A percentile compares a stretch with the other conserved stretches of the same genome.
Conservation (phyloP, 139 green algal genomes). For the Zygnema cylindricum region DNA sequence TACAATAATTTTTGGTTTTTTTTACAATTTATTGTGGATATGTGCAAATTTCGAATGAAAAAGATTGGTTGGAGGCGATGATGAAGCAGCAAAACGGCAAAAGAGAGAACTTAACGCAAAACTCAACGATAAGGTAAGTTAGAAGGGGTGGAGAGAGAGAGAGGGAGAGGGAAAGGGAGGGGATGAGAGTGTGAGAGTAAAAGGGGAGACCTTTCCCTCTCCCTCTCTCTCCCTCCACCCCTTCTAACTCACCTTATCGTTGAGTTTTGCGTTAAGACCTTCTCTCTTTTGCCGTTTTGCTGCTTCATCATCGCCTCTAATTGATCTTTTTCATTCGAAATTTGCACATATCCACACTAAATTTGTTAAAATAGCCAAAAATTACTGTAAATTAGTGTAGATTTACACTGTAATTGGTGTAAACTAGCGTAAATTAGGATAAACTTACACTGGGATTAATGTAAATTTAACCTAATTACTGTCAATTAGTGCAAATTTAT, state of each 20-base stretch:
- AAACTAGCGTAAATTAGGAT: background rate
- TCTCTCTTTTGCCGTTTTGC: background rate
- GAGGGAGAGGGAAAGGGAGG: slow-evolving; percentile 19
- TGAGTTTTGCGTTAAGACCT: slow-evolving; percentile 7
- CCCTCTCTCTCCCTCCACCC: background rate
- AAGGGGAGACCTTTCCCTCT: slow-evolving; percentile 21
- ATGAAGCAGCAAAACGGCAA: slow-evolving; percentile 9
- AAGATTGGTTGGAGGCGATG: background rate
- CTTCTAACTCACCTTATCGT: background rate
- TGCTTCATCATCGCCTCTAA: slow-evolving; percentile 13
- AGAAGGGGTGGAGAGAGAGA: slow-evolving; percentile 1
- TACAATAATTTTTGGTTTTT: slow-evolving; percentile 2
- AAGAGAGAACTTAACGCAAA: background rate
- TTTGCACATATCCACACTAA: no score
- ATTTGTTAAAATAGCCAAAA: no score
- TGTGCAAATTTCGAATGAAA: background rate
- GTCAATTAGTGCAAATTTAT: slow-evolving; percentile 1
- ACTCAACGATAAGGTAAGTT: no score
- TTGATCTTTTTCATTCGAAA: slow-evolving; percentile 10
- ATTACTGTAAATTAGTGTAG: slow-evolving; percentile 3
- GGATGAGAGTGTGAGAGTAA: no score
- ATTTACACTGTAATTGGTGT: slow-evolving; percentile 15
- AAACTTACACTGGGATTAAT: background rate
- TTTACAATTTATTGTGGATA: no score
- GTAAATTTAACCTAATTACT: background rate